These are phyloP conservation scores for Aechmea fasciata DNA, from an alignment of 176 grass and related monocot genomes.

Conservation along the genomic window DNA sequence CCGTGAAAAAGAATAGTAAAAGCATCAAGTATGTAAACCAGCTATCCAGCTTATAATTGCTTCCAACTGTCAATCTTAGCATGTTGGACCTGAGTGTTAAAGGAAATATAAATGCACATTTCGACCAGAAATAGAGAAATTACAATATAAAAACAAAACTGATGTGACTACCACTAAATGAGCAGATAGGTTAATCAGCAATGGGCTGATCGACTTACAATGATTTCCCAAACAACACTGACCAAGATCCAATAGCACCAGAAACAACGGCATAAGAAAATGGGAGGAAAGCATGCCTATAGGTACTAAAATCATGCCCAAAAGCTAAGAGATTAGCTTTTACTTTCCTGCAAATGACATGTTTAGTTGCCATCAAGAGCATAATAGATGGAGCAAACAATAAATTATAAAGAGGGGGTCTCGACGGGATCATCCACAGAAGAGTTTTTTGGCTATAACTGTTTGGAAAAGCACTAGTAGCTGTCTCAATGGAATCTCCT, in stretches of 20 bases:
- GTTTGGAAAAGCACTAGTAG: no score
- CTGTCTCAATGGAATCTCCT: no score
- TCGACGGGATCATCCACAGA: no score
- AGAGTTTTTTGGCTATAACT: no score
- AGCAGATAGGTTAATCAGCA: conserved; percentile 16
- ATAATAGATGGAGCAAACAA: background rate
- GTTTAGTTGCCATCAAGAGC: conserved; percentile 17
- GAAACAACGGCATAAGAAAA: conserved; percentile 98
- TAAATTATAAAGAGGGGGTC: background rate
- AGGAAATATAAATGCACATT: background rate
- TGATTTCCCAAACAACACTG: conserved; percentile 95
- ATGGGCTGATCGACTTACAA: conserved; percentile 45
- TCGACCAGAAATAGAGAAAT: conserved; percentile 19
- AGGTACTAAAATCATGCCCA: conserved; percentile 40
- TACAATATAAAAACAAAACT: conserved; percentile 1
- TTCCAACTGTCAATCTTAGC: conserved; percentile 85
- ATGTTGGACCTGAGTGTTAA: conserved; percentile 73
- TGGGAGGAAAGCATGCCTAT: conserved; percentile 77
- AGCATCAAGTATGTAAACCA: conserved; percentile 95
- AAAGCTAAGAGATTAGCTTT: conserved; percentile 48
- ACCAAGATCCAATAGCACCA: conserved; percentile 93
- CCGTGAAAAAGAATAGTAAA: conserved; percentile 76
- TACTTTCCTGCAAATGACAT: conserved; percentile 49
- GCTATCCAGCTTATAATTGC: conserved; percentile 81
- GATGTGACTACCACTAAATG: background rate